phyloP scores from a whole-genome alignment of 306 rosid genomes.

The Cyclanthera cordifolia region DNA sequence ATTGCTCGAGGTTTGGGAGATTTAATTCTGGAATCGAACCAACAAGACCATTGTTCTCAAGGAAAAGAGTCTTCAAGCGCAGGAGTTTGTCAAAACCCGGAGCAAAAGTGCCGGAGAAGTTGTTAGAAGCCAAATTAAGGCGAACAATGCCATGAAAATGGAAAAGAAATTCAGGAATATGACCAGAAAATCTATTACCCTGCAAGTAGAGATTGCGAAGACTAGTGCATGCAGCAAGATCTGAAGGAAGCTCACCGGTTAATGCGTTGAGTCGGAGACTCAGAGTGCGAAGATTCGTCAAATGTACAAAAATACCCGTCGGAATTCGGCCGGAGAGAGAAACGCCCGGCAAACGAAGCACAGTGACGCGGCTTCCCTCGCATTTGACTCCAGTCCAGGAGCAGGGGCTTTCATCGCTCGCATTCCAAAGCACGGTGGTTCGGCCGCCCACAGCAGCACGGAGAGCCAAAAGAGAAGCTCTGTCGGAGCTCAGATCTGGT shows the following conservation, averaged over 20 bases:
- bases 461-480: slow-evolving; percentile 36
- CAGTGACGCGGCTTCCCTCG: slow-evolving; percentile 21
- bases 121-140: slow-evolving; percentile 36
- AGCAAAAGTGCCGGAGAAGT: slow-evolving; percentile 36
- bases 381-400: slow-evolving; percentile 44
- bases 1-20: slow-evolving; percentile 26
- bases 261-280: slow-evolving; percentile 45
- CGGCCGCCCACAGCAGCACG: slow-evolving; percentile 36
- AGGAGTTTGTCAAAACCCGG: slow-evolving; percentile 27
- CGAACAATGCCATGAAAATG: slow-evolving; percentile 28
- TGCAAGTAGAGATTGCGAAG: slow-evolving; percentile 56
- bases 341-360: slow-evolving; percentile 43
- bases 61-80: slow-evolving; percentile 33
- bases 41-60: slow-evolving; percentile 32
- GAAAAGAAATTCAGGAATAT: slow-evolving; percentile 31
- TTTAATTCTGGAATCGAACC: slow-evolving; percentile 31
- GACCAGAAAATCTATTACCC: slow-evolving; percentile 34
- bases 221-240: slow-evolving; percentile 27
- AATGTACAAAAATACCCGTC: slow-evolving; percentile 28
- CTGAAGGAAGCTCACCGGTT: slow-evolving; percentile 35
- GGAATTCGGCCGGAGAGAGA: slow-evolving; percentile 47
- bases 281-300: slow-evolving; percentile 39
- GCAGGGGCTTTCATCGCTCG: slow-evolving; percentile 28
- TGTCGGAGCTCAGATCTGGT: slow-evolving; percentile 33
- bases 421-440: slow-evolving; percentile 39